Base-by-base conservation (phyloP, 108 stramenopile species). In the Tribonema minus region DNA sequence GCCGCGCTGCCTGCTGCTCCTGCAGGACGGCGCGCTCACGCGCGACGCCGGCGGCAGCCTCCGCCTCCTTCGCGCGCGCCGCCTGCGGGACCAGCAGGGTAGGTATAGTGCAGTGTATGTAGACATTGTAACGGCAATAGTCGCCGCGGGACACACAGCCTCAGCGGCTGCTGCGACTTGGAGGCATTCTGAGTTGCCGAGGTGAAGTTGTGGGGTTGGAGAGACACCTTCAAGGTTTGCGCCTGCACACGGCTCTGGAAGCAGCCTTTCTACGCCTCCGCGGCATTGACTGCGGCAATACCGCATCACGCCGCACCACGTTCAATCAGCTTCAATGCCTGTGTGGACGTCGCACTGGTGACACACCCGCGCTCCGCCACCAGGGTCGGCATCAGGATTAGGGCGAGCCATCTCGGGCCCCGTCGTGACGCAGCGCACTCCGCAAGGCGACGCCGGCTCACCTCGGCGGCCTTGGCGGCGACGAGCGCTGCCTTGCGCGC, bases 1-100 rank as follows among this genome's bases (percentile, higher is more conserved):
- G 54, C 60, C 81, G 70, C 0, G 70, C 81, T 32, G 59, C 70
- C 31, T 76, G 54, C 61, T 82, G 81, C 1, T 38, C 70, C 28
- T 36, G 31, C 33, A 35, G 23, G 0, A 77, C 58, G 6, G 29
- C 25, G n/a, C 54, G 29, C 35, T 82, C 81, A 3, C 61, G 68
- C 6, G 76, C 76, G 0, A n/a, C n/a, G n/a, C n/a, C n/a, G n/a
- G n/a, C n/a, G n/a, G 70, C 58, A 2, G 76, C 28, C 70, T 71
- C 38, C 37, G 76, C 81, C 34, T 36, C 70, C 61, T 76, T 76
- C 27, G 58, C 77, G 12, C 70, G 46, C 31, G 76, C 70, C 29
- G 70, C 81, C 37, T 76, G 69, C 69, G 30, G 68, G 15, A 25
- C 76, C 58, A 62, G 61, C 15, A 62, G 70, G 35, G 58, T 40